Evolutionary conservation across 345 rosid genomes (phyloP).

Genomic region (Eucalyptus pauciflora): DNA sequence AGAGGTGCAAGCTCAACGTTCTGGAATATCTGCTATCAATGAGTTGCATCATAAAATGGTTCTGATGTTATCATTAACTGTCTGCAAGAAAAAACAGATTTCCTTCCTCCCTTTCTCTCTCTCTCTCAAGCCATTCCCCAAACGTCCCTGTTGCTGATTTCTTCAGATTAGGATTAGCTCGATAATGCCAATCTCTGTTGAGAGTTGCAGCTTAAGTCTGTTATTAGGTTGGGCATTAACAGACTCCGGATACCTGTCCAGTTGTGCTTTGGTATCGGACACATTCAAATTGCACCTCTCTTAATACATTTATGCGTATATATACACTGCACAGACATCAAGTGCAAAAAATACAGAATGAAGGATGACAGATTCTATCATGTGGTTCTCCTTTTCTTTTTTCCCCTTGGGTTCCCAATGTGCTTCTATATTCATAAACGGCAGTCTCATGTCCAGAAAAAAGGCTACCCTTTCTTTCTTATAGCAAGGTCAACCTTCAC

Average conservation of each 20-base stretch:
- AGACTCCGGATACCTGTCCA: neutral
- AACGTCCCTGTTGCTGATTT: neutral
- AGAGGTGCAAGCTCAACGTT: neutral
- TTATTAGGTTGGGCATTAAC: neutral
- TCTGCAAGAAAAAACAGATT: neutral
- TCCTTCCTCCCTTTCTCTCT: neutral
- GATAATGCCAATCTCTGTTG: neutral
- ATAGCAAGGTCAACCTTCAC: neutral
- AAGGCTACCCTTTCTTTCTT: neutral
- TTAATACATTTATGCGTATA: neutral
- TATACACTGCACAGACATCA: neutral
- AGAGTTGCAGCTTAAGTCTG: neutral
- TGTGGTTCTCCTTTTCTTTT: neutral
- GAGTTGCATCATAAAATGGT: neutral
- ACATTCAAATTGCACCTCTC: neutral
- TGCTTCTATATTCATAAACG: neutral
- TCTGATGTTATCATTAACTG: neutral
- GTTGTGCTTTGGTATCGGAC: neutral
- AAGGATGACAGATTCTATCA: neutral
- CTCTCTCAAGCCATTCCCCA: neutral
- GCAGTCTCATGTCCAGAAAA: neutral
- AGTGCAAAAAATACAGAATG: neutral
- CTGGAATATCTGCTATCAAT: neutral
- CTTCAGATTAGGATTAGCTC: neutral
- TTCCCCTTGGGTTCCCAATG: too few species aligned